A percentile compares a stretch with the other conserved stretches of the same genome.
Evolutionary conservation across 2,329 filamentous ascomycete genomes (phyloP).

Genomic region (Scedosporium apiospermum): DNA sequence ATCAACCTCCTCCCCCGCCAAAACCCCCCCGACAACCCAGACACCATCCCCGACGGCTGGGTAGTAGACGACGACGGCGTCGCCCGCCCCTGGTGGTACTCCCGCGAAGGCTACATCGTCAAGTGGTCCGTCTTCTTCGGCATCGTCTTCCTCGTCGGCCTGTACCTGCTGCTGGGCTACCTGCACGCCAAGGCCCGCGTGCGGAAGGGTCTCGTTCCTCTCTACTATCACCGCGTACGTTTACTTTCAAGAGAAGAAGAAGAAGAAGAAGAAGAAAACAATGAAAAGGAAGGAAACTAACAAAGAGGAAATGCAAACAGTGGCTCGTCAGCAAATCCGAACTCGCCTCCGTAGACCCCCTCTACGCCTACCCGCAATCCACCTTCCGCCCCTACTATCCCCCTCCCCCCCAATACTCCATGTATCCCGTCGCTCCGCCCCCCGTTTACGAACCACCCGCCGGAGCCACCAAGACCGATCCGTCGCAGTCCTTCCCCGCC

Average conservation of each 20-base stretch:
- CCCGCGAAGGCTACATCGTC: slow-evolving; percentile 42
- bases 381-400: slow-evolving; percentile 31
- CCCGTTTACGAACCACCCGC: slow-evolving; percentile 49
- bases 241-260: no score
- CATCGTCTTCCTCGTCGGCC: slow-evolving; percentile 47
- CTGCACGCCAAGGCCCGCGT: slow-evolving; percentile 60
- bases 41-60: slow-evolving; percentile 15
- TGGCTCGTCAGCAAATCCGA: slow-evolving; percentile 41
- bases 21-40: neutral
- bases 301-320: slow-evolving; percentile 18
- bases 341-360: slow-evolving; percentile 36
- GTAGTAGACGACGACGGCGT: slow-evolving; percentile 15
- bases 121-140: slow-evolving; percentile 62
- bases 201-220: slow-evolving; percentile 52
- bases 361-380: slow-evolving; percentile 34
- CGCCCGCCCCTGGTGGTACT: slow-evolving; percentile 18
- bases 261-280: neutral
- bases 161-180: slow-evolving; percentile 59
- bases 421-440: slow-evolving; percentile 44
- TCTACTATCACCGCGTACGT: slow-evolving; percentile 61
- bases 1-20: neutral
- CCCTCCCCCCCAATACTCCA: slow-evolving; percentile 24
- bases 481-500: slow-evolving; percentile 27
- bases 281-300: no score
- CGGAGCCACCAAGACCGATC: slow-evolving; percentile 43